phyloP scores from a whole-genome alignment of 73 alveolate genomes.

The Stentor roeselii region DNA sequence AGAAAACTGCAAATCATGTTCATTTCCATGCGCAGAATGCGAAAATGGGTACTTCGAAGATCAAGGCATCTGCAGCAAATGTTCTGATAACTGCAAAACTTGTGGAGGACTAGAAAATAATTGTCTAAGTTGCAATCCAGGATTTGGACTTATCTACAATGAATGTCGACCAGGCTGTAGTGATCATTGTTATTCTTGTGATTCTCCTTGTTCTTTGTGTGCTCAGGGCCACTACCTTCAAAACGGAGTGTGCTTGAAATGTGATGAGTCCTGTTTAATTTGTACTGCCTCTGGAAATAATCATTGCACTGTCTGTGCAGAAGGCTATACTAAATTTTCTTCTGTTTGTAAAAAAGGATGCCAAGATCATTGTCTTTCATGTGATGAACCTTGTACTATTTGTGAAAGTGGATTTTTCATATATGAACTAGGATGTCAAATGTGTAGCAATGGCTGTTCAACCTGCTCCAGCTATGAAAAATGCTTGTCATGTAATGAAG shows the following conservation, averaged over 20 bases:
- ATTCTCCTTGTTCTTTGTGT: background rate
- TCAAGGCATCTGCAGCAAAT: background rate
- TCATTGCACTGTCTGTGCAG: background rate
- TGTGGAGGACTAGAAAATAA: background rate
- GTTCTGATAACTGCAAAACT: background rate
- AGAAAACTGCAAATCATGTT: background rate
- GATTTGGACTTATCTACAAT: background rate
- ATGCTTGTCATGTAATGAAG: background rate
- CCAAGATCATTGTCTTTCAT: too few species aligned
- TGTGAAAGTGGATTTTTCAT: too few species aligned
- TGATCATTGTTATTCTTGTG: too few species aligned
- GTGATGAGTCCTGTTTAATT: background rate
- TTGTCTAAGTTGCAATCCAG: background rate
- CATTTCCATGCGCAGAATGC: background rate
- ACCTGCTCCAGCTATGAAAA: too few species aligned
- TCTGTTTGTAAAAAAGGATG: too few species aligned
- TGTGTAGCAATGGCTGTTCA: too few species aligned
- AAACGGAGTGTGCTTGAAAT: background rate
- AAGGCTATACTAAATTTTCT: too few species aligned
- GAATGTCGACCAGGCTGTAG: background rate
- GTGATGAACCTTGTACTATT: too few species aligned
- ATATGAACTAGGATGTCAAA: too few species aligned
- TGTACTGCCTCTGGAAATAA: background rate
- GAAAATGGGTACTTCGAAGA: constrained; percentile 1
- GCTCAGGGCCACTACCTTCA: background rate